Evolutionary conservation across 1,284 basidiomycete genomes (phyloP).

Genomic region (Malassezia cuniculi): DNA sequence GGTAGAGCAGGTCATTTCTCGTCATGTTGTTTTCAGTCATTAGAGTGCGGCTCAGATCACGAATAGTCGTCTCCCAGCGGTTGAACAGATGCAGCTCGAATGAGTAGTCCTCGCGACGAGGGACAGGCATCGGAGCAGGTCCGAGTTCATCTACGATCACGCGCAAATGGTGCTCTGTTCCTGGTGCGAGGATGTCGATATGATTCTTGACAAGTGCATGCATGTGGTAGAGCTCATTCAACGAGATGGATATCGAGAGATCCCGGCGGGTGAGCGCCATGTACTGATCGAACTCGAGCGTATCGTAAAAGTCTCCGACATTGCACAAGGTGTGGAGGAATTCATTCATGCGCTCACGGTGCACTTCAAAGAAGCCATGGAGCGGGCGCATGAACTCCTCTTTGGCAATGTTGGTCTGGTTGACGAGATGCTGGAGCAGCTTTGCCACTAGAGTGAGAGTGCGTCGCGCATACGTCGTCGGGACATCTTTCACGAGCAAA

Average conservation of each 20-base stretch:
- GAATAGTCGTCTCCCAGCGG: conserved; percentile 97
- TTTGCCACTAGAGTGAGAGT: conserved; percentile 96
- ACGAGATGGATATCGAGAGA: conserved; percentile 91
- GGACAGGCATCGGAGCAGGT: conserved; percentile 77
- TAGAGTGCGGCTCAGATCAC: conserved; percentile 86
- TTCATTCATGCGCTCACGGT: conserved; percentile 90
- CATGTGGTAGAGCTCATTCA: conserved; percentile 97
- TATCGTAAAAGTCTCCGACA: conserved; percentile 98
- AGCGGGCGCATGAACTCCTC: conserved; percentile 97
- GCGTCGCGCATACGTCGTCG: conserved; percentile 87
- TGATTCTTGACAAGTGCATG: conserved; percentile 89
- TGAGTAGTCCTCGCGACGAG: conserved; percentile 89
- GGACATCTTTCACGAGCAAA: conserved; percentile 94
- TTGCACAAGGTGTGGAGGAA: conserved; percentile 94
- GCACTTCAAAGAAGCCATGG: conserved; percentile 95
- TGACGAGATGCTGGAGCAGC: conserved; percentile 97
- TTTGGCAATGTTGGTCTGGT: conserved; percentile 95
- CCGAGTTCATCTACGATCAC: conserved; percentile 93
- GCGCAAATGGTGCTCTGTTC: conserved; percentile 90
- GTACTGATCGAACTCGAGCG: conserved; percentile 99
- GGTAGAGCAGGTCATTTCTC: conserved; percentile 95
- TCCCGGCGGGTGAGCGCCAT: conserved; percentile 99
- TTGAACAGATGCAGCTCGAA: conserved; percentile 85
- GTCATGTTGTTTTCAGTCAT: conserved; percentile 86
- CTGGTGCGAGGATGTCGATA: conserved; percentile 83